Evolutionary conservation across 176 grass and related monocot genomes (phyloP), one percentile per base, ranked within the genome.

Genomic region (Chrysopogon serrulatus): DNA sequence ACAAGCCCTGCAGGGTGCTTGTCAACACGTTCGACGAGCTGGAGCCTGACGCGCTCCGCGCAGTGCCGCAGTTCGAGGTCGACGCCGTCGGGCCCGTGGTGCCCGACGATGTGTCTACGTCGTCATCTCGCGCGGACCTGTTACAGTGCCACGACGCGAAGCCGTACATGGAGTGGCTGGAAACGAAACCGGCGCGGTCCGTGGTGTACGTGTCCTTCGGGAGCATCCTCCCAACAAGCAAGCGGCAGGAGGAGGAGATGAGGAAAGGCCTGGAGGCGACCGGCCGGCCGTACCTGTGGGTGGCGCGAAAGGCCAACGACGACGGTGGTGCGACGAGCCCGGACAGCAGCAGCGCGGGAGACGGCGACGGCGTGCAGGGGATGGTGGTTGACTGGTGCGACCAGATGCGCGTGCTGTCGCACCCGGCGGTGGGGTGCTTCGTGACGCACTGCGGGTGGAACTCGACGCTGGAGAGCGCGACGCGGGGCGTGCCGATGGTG

Each of bases 361-460:
- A n/a, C n/a, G n/a, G n/a, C n/a, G 48, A 4, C 48, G 48, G 17
- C 16, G 48, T 17, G 57, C 57, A 3, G 24, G 57, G 57, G 57
- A 6, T 61, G 57, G 57, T 61, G 74, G 91, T 97, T 74, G 92
- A 94, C 68, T 97, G 94, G 92, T 97, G 91, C 27, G 76, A 87
- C 67, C 92, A 94, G 81, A 82, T 79, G 40, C 54, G 70, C 48
- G 91, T 93, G 33, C 62, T n/a, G n/a, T n/a, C n/a, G n/a, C n/a
- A n/a, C n/a, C n/a, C n/a, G n/a, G n/a, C n/a, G n/a, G n/a, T n/a
- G n/a, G n/a, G n/a, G n/a, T n/a, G n/a, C n/a, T n/a, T n/a, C n/a
- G n/a, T n/a, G n/a, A n/a, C n/a, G n/a, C n/a, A n/a, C n/a, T n/a
- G n/a, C n/a, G n/a, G n/a, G n/a, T n/a, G n/a, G n/a, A n/a, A n/a